Evolutionary conservation across 345 rosid genomes (phyloP).

Genomic region (Dovyalis caffra): DNA sequence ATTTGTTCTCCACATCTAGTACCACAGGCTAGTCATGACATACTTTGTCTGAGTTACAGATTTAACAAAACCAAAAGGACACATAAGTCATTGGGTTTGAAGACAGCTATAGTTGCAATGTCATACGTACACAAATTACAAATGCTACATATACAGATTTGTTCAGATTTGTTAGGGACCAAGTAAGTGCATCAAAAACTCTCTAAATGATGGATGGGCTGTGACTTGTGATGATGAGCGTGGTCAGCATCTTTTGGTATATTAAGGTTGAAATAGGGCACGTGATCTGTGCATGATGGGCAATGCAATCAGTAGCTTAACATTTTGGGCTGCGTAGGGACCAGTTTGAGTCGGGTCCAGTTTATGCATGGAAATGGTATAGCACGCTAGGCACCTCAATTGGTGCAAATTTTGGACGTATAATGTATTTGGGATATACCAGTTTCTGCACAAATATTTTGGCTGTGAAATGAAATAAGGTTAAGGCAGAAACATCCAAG

Average conservation of each 20-base stretch:
- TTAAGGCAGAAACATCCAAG: constrained; percentile 19
- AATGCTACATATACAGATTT: background rate
- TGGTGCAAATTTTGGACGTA: constrained; percentile 34
- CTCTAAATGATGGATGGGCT: constrained; percentile 1
- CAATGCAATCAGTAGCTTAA: constrained; percentile 24
- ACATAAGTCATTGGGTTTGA: background rate
- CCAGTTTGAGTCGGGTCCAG: constrained; percentile 1
- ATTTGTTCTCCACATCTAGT: background rate
- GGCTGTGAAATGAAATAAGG: background rate
- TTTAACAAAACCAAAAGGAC: background rate
- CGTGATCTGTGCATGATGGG: constrained; percentile 43
- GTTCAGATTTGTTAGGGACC: background rate
- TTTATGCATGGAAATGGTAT: constrained; percentile 46
- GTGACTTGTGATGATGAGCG: constrained; percentile 2
- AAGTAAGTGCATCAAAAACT: background rate
- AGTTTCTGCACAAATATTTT: background rate
- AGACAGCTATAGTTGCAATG: background rate
- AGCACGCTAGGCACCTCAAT: constrained; percentile 47
- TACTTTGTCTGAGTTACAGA: background rate
- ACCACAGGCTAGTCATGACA: background rate
- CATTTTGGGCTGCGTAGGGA: constrained; percentile 2
- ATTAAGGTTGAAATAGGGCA: constrained; percentile 34
- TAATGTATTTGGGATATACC: constrained; percentile 11
- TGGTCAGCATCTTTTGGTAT: constrained; percentile 11
- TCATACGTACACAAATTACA: background rate